A percentile compares a stretch with the other conserved stretches of the same genome.
Evolutionary conservation across 1,284 basidiomycete species (phyloP).

Genomic region (Amylostereum areolatum): DNA sequence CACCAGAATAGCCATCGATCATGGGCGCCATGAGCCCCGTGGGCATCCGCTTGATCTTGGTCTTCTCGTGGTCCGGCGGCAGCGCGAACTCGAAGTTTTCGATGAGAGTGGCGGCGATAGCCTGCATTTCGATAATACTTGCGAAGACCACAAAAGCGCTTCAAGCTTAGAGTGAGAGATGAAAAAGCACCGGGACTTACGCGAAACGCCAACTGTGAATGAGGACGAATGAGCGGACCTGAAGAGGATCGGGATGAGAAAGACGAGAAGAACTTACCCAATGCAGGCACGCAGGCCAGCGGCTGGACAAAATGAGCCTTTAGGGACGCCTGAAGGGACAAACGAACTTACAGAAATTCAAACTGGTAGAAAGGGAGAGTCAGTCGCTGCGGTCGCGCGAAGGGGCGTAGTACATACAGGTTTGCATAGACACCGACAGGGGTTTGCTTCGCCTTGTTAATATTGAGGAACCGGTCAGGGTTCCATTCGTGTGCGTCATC

Average conservation of each 20-base stretch:
- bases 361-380: constrained; percentile 9
- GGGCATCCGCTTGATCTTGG: constrained; percentile 10
- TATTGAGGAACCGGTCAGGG: constrained; percentile 37
- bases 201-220: constrained; percentile 29
- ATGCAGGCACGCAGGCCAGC: constrained; percentile 25
- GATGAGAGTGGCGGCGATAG: constrained; percentile 16
- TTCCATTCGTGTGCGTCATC: constrained; percentile 33
- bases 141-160: neutral
- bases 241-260: too few species aligned
- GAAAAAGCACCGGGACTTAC: constrained; percentile 14
- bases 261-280: constrained; percentile 15
- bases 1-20: constrained; percentile 1
- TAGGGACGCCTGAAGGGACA: neutral
- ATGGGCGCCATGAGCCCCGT: constrained; percentile 8
- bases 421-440: constrained; percentile 43
- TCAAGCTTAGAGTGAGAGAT: neutral
- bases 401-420: constrained; percentile 32
- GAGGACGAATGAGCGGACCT: too few species aligned
- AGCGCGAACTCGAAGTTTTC: constrained; percentile 20
- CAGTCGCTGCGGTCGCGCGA: neutral
- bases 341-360: constrained; percentile 13
- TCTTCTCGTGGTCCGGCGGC: constrained; percentile 8
- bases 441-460: constrained; percentile 27
- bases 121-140: constrained; percentile 22
- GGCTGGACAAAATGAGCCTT: constrained; percentile 4